Evolutionary conservation across 2,329 filamentous ascomycete species (phyloP).

Genomic region (Botrytis cinerea): DNA sequence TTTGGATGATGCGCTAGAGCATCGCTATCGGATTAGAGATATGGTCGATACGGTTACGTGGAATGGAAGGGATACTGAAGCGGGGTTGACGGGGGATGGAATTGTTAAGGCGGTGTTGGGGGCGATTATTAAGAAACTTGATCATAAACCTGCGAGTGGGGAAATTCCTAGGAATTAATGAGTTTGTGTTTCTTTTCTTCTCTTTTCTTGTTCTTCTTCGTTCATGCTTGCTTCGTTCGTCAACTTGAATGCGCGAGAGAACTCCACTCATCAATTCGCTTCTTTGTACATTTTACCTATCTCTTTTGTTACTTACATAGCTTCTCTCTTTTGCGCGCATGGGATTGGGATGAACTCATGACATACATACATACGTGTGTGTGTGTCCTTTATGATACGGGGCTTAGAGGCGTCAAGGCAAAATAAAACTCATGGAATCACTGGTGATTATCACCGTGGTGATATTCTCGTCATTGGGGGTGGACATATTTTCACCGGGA

Average conservation of each 20-base stretch:
- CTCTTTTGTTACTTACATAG: not conserved
- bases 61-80: slow-evolving; percentile 47
- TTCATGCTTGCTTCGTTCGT: too few species aligned
- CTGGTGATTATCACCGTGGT: not conserved
- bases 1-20: slow-evolving; percentile 72
- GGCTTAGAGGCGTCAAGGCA: not conserved
- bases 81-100: slow-evolving; percentile 62
- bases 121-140: slow-evolving; percentile 67
- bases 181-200: not conserved
- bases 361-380: not conserved
- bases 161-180: slow-evolving; percentile 20
- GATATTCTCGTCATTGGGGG: not conserved
- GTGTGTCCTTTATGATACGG: not conserved
- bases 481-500: not conserved
- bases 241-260: not conserved
- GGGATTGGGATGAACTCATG: not conserved
- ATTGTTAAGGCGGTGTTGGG: slow-evolving; percentile 85
- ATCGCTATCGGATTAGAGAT: slow-evolving; percentile 65
- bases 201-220: too few species aligned
- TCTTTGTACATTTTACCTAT: not conserved
- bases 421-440: not conserved
- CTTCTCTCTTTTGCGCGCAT: not conserved
- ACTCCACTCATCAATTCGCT: not conserved
- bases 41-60: slow-evolving; percentile 92
- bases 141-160: slow-evolving; percentile 48